Evolutionary conservation across 495 filamentous ascomycete genomes (phyloP), one percentile per base, ranked within the genome.

Genomic region (Xylaria longipes): DNA sequence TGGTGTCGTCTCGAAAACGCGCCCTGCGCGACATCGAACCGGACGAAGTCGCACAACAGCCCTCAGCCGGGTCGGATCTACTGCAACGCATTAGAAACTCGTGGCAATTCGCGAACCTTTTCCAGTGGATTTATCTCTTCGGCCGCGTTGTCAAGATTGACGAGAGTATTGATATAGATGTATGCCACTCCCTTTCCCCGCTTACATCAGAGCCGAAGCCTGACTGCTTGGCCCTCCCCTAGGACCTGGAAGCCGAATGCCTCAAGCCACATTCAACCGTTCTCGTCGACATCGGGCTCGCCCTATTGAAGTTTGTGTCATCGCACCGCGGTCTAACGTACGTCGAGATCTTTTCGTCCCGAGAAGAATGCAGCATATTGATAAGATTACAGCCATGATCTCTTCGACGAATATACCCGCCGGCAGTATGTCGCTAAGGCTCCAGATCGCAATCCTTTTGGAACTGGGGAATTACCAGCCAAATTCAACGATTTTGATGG

Each of bases 51-150:
- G 80, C 71, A 41, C 72, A 65, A 25, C 77, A 87, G 72, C 73
- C 80, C 63, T 80, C 84, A 5, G 81, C 89, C 72, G 85, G 89
- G 73, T 78, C 79, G 57, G 83, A 82, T 62, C 72, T 90, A 67
- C 86, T 97, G 29, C 83, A 91, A 58, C 89, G 86, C 72, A 86
- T 99, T 70, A 87, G 95, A 61, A 96, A 92, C 79, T 91, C 90
- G 83, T 98, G 96, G 94, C 92, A 98, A 80, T 97, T 99, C 81
- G 93, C 96, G 58, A 94, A 94, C 78, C 86, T 99, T 6, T 94
- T 91, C 84, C 96, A 99, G 81, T 99, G 93, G 84, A 92, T 98
- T 66, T 90, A 89, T 75, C 87, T 94, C 65, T 99, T 99, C 82
- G 94, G 94, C 35, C 89, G 91, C 73, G 89, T 91, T 54, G 90